Base-by-base conservation (phyloP, 2,329 filamentous ascomycete species). In the Ceratocystis harringtonii region DNA sequence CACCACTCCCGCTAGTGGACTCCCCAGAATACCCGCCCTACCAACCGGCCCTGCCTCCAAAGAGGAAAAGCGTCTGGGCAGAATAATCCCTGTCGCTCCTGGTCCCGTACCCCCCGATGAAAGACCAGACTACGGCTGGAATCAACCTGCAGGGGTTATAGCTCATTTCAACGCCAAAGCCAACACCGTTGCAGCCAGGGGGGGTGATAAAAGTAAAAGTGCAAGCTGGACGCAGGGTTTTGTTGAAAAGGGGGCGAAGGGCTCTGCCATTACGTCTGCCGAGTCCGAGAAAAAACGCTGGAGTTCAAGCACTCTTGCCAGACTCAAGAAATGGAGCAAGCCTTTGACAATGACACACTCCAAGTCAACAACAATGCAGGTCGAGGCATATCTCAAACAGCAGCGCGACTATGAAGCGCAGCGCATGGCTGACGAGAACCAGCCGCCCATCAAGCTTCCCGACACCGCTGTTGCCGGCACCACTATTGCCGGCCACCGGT, bases 381-480 rank as follows among this genome's bases (percentile, higher is more conserved):
- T 65, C 32, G 63, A 67, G 50, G 66, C 58, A 30, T 65, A 67
- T 57, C 61, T 66, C 7, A 36, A 64, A 48, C 61, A 61, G 19
- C 60, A 61, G 36, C 63, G 58, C 5, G 44, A 65, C 36, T 61
- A 63, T 63, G 64, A 66, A 70, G 32, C 70, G 71, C 48, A 73
- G 70, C 50, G 68, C 68, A 7, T 72, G 70, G 30, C 65, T 22
- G 62, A 64, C 12, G 65, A 67, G 22, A 67, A 61, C 48, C 48
- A 57, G 17, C 70, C 71, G 36, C 74, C 71, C 17, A 73, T 77
- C 43, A 73, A 70, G 43, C 75, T 84, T 2, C 82, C 82, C 7
- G 81, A 85, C 70, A 79, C 79, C 28, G 81, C 81, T 12, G 75
- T 85, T 15, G 79, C 80, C 3, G 79, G 80, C 6, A 79, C 73